Base-by-base conservation (phyloP, 441 rosid species). In the Bocquillonia castaneifolia region DNA sequence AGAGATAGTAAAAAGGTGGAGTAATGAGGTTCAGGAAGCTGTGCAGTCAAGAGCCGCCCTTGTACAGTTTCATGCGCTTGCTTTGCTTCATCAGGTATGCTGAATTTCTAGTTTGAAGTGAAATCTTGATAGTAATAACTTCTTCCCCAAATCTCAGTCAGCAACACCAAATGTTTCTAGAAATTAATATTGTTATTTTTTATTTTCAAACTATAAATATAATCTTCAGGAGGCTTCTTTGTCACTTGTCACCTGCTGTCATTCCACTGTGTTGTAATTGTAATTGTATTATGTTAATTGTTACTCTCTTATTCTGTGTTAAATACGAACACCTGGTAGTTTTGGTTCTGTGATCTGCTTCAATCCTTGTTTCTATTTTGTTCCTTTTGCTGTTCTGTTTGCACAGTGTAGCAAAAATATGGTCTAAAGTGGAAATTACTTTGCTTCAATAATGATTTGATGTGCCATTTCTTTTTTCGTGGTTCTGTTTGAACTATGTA, bases 11-110 rank as follows among this genome's bases (percentile, higher is more conserved):
- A 94, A 92, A 81, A 85, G 99, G 76, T 92, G 99, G 98, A 94
- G 98, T 72, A 94, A 94, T 76, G 99, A 94, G 79, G 96, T 94
- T 74, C 98, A 92, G 79, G 99, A 94, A 84, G 97, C 97, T 82
- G 86, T 94, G 77, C 96, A 90, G 55, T 94, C 99, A 64, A 90
- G 96, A 81, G 88, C 97, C 61, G 93, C 98, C 72, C 96, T 94
- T 76, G 98, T 92, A 55, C 99, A 90, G 80, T 94, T 90, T 76
- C 99, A 94, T 82, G 98, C 99, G n/a, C 76, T 94, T 70, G 96
- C 86, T 75, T 78, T 94, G 80, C 93, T 92, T 60, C 94, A 92
- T 74, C 98, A 92, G 93, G 99, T 86, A 70, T 57, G 72, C 58
- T 69, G 40, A 55, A 40, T 50, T n/a, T 42, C 64, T 58, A 32